A percentile compares a stretch with the other conserved stretches of the same genome.
Evolutionary conservation across 768 basidiomycete species (phyloP).

Genomic region (Lactarius vividus): DNA sequence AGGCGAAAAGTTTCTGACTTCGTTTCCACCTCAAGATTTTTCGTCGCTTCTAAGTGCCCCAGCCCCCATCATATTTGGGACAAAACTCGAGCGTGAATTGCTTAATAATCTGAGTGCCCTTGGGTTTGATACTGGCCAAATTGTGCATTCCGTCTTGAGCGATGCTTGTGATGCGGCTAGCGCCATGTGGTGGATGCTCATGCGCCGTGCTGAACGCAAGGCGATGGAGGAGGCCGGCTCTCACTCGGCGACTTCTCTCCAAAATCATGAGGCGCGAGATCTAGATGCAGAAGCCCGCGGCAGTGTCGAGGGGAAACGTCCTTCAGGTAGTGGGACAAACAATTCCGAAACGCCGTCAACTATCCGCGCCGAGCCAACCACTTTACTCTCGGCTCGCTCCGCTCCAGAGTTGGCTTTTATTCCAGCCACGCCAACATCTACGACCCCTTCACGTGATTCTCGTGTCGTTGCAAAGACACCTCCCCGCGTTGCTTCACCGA

Average conservation of each 20-base stretch:
- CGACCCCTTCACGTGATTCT: constrained; percentile 35
- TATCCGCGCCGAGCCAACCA: constrained; percentile 24
- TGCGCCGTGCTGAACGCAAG: constrained; percentile 71
- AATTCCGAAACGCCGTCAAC: constrained; percentile 20
- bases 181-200: constrained; percentile 96
- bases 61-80: constrained; percentile 84
- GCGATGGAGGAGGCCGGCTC: constrained; percentile 39
- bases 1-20: constrained; percentile 33
- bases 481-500: constrained; percentile 41
- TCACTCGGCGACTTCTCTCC: constrained; percentile 17
- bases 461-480: constrained; percentile 52
- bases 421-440: constrained; percentile 69
- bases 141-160: constrained; percentile 87
- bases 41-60: constrained; percentile 59
- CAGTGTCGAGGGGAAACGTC: constrained; percentile 26
- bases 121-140: constrained; percentile 92
- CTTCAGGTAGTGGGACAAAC: constrained; percentile 9
- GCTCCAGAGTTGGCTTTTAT: constrained; percentile 69
- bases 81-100: constrained; percentile 73
- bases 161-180: constrained; percentile 92
- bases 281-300: constrained; percentile 28
- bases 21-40: constrained; percentile 53
- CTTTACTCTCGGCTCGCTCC: constrained; percentile 37
- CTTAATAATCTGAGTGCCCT: constrained; percentile 69
- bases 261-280: constrained; percentile 5